These are phyloP conservation scores for Arxiozyma bovina DNA, from an alignment of 1,139 yeast species.

Conservation along the genomic window DNA sequence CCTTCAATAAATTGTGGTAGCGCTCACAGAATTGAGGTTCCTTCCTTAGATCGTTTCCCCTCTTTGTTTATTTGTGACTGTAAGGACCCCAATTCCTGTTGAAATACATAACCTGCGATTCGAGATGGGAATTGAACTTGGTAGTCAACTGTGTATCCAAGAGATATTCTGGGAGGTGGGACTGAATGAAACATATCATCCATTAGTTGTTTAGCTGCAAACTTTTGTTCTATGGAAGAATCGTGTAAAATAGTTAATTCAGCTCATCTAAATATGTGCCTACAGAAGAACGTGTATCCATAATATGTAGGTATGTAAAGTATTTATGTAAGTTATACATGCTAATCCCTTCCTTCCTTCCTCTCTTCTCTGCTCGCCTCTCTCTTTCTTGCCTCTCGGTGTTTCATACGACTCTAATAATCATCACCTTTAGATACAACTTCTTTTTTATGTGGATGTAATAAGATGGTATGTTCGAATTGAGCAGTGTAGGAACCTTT, in stretches of 20 bases:
- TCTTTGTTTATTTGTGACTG: not conserved
- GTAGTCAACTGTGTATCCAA: too few species aligned
- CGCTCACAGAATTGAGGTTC: not conserved
- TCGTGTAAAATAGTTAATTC: too few species aligned
- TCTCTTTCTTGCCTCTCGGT: not conserved
- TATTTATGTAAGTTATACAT: not conserved
- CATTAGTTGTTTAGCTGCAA: too few species aligned
- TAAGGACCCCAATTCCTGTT: too few species aligned
- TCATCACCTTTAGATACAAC: conserved; percentile 94
- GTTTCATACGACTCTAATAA: conserved; percentile 36
- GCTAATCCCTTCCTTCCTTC: too few species aligned
- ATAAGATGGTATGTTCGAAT: conserved; percentile 83
- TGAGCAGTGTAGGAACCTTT: conserved; percentile 92
- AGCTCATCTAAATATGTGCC: not conserved
- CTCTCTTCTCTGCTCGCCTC: not conserved
- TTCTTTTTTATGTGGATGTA: conserved; percentile 89
- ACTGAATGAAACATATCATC: too few species aligned
- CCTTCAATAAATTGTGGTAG: too few species aligned
- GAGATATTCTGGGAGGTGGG: too few species aligned
- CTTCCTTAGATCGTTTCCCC: too few species aligned
- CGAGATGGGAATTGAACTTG: too few species aligned
- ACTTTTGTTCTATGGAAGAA: not conserved
- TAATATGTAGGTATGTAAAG: not conserved
- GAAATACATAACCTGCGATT: too few species aligned
- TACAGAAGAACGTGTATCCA: not conserved